These are phyloP conservation scores for Camellia oleifera DNA, from an alignment of 179 eudicot genomes.

Conservation along the genomic window DNA sequence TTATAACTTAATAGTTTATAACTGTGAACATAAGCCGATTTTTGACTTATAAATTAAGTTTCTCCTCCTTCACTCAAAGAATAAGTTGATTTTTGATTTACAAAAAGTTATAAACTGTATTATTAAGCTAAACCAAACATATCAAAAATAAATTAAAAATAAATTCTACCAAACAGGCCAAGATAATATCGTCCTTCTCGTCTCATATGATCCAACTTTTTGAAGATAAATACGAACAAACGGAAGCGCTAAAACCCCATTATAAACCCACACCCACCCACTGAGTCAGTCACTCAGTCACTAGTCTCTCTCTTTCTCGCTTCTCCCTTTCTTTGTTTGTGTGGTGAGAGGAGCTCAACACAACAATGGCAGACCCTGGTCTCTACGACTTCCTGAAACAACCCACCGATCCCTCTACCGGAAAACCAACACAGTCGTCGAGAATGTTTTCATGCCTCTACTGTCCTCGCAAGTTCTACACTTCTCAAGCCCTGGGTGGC, in stretches of 20 bases:
- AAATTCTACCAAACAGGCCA: no score
- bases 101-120: no score
- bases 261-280: no score
- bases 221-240: background rate
- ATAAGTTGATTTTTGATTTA: no score
- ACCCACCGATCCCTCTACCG: slow-evolving; percentile 3
- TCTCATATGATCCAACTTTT: background rate
- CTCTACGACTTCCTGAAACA: slow-evolving; percentile 38
- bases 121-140: no score
- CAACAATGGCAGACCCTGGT: slow-evolving; percentile 34
- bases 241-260: background rate
- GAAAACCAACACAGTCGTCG: slow-evolving; percentile 4
- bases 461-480: slow-evolving; percentile 57
- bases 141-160: no score
- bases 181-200: background rate
- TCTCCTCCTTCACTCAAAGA: no score
- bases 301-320: no score
- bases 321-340: slow-evolving; percentile 6
- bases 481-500: slow-evolving; percentile 77
- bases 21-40: no score
- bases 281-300: no score
- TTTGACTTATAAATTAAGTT: no score
- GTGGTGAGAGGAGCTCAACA: background rate
- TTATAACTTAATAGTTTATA: no score
- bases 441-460: slow-evolving; percentile 54